phyloP scores from a whole-genome alignment of 192 early-diverging fungal genomes.

The Backusella tarrabulga region DNA sequence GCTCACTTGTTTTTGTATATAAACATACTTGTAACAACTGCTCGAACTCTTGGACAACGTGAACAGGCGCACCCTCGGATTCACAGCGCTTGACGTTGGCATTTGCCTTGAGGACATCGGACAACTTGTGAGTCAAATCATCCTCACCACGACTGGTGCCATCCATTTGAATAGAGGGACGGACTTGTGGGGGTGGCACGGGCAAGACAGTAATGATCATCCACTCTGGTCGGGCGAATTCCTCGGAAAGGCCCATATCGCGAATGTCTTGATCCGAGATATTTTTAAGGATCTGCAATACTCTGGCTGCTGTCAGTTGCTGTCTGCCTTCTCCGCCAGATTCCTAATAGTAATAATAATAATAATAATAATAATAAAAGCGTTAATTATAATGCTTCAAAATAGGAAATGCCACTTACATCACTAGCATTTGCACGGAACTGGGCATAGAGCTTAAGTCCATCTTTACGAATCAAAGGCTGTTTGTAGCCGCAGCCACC shows the following conservation, averaged over 20 bases:
- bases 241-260: slow-evolving; percentile 83
- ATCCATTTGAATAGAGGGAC: slow-evolving; percentile 94
- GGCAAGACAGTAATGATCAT: slow-evolving; percentile 94
- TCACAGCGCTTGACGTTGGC: slow-evolving; percentile 75
- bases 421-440: slow-evolving; percentile 32
- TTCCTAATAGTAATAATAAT: slow-evolving; percentile 28
- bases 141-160: slow-evolving; percentile 88
- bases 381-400: too few relatives aligned
- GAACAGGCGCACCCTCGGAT: slow-evolving; percentile 84
- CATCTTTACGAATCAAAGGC: slow-evolving; percentile 79
- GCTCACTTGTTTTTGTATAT: neutral
- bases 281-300: slow-evolving; percentile 78
- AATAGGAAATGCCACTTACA: neutral
- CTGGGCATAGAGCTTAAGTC: slow-evolving; percentile 63
- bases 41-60: slow-evolving; percentile 88
- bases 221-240: slow-evolving; percentile 97
- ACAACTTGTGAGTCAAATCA: slow-evolving; percentile 95
- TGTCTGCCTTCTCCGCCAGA: slow-evolving; percentile 57
- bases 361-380: too few relatives aligned
- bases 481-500: slow-evolving; percentile 87
- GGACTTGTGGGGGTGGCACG: slow-evolving; percentile 94
- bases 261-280: slow-evolving; percentile 85
- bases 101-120: slow-evolving; percentile 93
- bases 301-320: slow-evolving; percentile 70
- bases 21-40: slow-evolving; percentile 61